A percentile compares a stretch with the other conserved stretches of the same genome.
Conservation (phyloP, 495 filamentous ascomycete species). For the Penicillium parvum region DNA sequence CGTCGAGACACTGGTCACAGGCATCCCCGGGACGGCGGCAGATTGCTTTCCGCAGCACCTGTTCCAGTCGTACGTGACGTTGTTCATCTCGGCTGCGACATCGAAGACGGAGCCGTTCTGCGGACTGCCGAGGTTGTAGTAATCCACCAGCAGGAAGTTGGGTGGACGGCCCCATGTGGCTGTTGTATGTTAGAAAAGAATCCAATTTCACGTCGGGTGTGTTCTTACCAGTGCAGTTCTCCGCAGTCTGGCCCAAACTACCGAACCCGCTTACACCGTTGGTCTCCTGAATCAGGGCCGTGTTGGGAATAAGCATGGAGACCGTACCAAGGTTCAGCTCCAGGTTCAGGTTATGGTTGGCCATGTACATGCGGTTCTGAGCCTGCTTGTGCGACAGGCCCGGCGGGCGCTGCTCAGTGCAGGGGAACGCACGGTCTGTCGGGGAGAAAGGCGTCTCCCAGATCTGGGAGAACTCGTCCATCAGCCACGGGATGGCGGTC, state of each 20-base stretch:
- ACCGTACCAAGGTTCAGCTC: slow-evolving; percentile 58
- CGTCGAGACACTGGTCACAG: slow-evolving; percentile 17
- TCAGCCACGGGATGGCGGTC: slow-evolving; percentile 61
- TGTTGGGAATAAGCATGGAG: slow-evolving; percentile 71
- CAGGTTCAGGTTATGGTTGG: slow-evolving; percentile 88
- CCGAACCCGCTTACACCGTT: slow-evolving; percentile 62
- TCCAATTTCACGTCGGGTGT: not conserved
- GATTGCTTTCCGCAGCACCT: slow-evolving; percentile 64
- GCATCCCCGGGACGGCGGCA: slow-evolving; percentile 23
- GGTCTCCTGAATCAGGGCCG: slow-evolving; percentile 57
- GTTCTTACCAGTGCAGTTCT: slow-evolving; percentile 60
- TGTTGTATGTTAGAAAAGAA: slow-evolving; percentile 15
- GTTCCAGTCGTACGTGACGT: slow-evolving; percentile 70
- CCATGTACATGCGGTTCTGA: slow-evolving; percentile 69
- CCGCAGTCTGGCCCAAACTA: slow-evolving; percentile 65
- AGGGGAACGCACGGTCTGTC: slow-evolving; percentile 55
- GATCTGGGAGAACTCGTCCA: slow-evolving; percentile 63
- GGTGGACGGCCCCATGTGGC: slow-evolving; percentile 66
- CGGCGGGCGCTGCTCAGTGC: slow-evolving; percentile 56
- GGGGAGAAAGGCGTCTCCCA: slow-evolving; percentile 67
- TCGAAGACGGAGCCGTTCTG: slow-evolving; percentile 80
- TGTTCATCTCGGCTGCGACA: slow-evolving; percentile 80
- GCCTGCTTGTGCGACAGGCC: slow-evolving; percentile 49
- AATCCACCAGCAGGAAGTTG: slow-evolving; percentile 87
- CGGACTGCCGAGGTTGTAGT: slow-evolving; percentile 67